phyloP scores from a whole-genome alignment of 1,284 basidiomycete species.

The Chalciporus piperatoides region DNA sequence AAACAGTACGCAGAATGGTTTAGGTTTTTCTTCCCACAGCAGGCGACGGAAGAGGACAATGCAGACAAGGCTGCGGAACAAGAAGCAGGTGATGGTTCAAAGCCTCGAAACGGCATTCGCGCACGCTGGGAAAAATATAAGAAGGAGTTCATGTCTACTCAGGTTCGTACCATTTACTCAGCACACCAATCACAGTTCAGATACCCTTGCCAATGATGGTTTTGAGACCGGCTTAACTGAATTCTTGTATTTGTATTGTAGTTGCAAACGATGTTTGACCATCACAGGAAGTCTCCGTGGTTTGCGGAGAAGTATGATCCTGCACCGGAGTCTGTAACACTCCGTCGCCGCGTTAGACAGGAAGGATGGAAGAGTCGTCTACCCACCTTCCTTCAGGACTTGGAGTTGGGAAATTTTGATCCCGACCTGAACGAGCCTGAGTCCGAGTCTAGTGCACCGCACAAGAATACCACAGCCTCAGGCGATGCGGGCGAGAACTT shows the following conservation, averaged over 20 bases:
- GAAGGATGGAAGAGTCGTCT: conserved; percentile 77
- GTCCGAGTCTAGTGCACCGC: conserved; percentile 41
- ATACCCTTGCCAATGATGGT: conserved; percentile 13
- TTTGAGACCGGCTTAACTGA: conserved; percentile 31
- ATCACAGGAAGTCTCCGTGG: conserved; percentile 89
- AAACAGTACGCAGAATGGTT: conserved; percentile 93
- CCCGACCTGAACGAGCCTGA: conserved; percentile 61
- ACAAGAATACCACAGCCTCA: conserved; percentile 45
- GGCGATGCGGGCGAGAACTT: conserved; percentile 33
- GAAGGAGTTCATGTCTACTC: conserved; percentile 78
- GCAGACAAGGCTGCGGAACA: conserved; percentile 77
- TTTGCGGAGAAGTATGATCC: conserved; percentile 93
- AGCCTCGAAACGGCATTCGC: conserved; percentile 77
- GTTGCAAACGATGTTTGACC: conserved; percentile 90
- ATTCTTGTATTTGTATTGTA: conserved; percentile 44
- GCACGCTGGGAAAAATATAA: conserved; percentile 87
- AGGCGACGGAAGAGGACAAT: conserved; percentile 73
- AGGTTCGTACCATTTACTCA: conserved; percentile 55
- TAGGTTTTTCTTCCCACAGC: conserved; percentile 71
- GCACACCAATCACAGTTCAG: conserved; percentile 13
- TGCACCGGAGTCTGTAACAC: conserved; percentile 57
- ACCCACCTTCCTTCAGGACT: conserved; percentile 68
- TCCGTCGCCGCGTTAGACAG: conserved; percentile 74
- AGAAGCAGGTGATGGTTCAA: conserved; percentile 72
- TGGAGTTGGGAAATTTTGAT: conserved; percentile 83